Base-by-base conservation (phyloP, 176 grass and related monocot species). In the Oryza glaberrima region DNA sequence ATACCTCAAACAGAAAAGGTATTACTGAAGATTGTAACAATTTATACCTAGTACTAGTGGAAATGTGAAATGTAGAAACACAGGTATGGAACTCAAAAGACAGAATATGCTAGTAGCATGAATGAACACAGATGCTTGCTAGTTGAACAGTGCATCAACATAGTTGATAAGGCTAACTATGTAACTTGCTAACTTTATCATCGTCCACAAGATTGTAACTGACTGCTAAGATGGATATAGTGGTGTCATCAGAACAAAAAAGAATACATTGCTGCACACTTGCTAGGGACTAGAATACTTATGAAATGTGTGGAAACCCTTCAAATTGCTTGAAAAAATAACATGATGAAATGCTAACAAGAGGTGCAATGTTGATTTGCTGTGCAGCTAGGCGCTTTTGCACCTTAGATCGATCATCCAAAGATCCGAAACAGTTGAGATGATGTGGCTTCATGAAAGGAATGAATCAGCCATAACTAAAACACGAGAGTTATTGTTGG, bases 101-200 rank as follows among this genome's bases (percentile, higher is more conserved):
- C 25, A 83, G 30, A 46, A 40, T 11, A 41, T 61, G 12, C 12
- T 40, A 20, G 12, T 17, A 17, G 47, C 30, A 67, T 16, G 43
- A 79, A 79, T 3, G 11, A 68, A 25, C 65, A 61, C 15, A 78
- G 44, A 82, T 63, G 35, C 0, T 66, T 69, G 20, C 64, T 61
- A 17, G 19, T 0, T 40, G 4, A 46, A 25, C 2, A 35, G 41
- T 2, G 28, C 3, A 76, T 23, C 11, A 54, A 34, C 34, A 36
- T 51, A 63, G 36, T 23, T 76, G 71, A 76, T 51, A 66, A 47
- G 9, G 11, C 44, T 41, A 72, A 51, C 26, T 70, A 82, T n/a
- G 19, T 63, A 81, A 75, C 17, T 38, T 38, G 36, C 36, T 48
- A 63, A 46, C 72, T 70, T 70, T 5, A 4, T 32, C 38, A 69